A percentile compares a stretch with the other conserved stretches of the same genome.
Evolutionary conservation across 2,329 filamentous ascomycete genomes (phyloP).

Genomic region (Pseudogymnoascus sp.): DNA sequence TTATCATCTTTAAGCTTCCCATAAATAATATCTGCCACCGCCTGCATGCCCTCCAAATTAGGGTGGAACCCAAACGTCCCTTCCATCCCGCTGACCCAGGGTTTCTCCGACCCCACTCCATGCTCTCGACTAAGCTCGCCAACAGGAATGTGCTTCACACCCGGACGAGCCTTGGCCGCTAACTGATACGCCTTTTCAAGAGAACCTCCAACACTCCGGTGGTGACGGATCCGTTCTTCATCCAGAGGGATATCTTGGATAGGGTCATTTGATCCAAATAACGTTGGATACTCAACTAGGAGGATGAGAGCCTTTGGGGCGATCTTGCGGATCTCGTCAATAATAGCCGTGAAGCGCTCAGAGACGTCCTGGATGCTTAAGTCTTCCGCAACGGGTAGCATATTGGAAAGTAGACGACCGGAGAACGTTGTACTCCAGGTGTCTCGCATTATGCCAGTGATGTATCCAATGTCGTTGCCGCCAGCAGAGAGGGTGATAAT

Average conservation of each 20-base stretch:
- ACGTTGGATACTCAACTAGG: neutral
- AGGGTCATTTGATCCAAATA: neutral
- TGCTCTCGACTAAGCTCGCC: neutral
- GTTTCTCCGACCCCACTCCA: neutral
- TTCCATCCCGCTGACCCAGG: neutral
- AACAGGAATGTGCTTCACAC: neutral
- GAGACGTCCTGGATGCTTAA: neutral
- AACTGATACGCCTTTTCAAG: neutral
- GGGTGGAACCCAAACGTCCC: neutral
- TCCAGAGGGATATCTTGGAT: neutral
- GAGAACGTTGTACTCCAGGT: slow-evolving; percentile 16
- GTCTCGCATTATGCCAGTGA: slow-evolving; percentile 30
- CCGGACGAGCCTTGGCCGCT: neutral
- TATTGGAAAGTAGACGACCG: neutral
- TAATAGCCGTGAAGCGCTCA: slow-evolving; percentile 1
- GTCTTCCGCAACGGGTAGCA: neutral
- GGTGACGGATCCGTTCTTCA: neutral
- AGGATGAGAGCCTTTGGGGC: neutral
- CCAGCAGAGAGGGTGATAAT: slow-evolving; percentile 32
- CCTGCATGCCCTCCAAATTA: neutral
- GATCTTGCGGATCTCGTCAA: slow-evolving; percentile 6
- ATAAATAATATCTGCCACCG: neutral
- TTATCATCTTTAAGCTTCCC: neutral
- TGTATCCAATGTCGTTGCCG: slow-evolving; percentile 33
- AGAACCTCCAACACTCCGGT: neutral